A percentile compares a stretch with the other conserved stretches of the same genome.
Evolutionary conservation across 345 rosid genomes (phyloP).

Genomic region (Salix caprea): DNA sequence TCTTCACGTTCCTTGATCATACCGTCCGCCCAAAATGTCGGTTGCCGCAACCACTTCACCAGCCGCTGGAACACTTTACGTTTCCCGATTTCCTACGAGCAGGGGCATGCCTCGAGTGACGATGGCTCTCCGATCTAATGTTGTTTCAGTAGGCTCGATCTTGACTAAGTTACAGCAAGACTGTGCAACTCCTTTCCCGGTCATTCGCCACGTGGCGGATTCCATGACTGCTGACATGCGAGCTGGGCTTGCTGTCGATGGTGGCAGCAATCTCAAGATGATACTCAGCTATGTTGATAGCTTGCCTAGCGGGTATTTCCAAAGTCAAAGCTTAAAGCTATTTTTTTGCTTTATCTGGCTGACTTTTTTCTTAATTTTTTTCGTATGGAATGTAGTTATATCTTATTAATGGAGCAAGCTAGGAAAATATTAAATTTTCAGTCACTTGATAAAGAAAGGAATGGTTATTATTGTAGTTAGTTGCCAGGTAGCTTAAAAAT

Average conservation of each 20-base stretch:
- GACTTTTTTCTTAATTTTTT: background rate
- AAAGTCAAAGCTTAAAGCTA: background rate
- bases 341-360: background rate
- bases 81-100: conserved; percentile 31
- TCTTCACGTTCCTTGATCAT: conserved; percentile 25
- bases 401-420: background rate
- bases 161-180: conserved; percentile 55
- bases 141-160: conserved; percentile 44
- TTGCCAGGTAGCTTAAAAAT: too few species aligned
- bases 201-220: conserved; percentile 62
- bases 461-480: too few species aligned
- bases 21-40: conserved; percentile 37
- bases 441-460: too few species aligned
- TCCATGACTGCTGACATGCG: conserved; percentile 64
- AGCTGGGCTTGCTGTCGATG: conserved; percentile 66
- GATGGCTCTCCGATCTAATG: conserved; percentile 48
- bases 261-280: conserved; percentile 77
- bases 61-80: conserved; percentile 39
- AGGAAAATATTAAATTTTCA: too few species aligned
- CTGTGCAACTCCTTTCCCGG: conserved; percentile 63
- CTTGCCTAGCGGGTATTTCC: conserved; percentile 68
- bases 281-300: conserved; percentile 67
- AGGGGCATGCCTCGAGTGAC: conserved; percentile 9
- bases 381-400: background rate
- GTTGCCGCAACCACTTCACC: conserved; percentile 31